Conservation (phyloP, 768 basidiomycete genomes). For the Serendipita sp. region DNA sequence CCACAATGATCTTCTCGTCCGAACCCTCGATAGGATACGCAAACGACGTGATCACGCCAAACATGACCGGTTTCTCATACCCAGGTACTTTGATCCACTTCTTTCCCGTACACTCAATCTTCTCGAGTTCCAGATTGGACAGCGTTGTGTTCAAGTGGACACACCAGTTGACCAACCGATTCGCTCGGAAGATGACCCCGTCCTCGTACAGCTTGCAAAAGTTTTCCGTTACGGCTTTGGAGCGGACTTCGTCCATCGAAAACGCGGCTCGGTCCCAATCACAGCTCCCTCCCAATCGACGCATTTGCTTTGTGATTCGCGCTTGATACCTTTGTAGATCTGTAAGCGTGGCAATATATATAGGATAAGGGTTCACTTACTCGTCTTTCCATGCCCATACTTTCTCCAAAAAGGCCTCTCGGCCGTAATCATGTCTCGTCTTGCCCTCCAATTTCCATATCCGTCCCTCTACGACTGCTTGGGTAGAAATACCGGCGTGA, state of each 20-base stretch:
- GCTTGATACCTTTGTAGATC: constrained; percentile 53
- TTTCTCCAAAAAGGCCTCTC: constrained; percentile 76
- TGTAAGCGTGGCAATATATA: background rate
- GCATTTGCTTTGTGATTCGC: constrained; percentile 80
- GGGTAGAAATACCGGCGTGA: constrained; percentile 96
- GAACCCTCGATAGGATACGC: constrained; percentile 82
- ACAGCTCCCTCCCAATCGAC: constrained; percentile 78
- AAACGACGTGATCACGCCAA: constrained; percentile 92
- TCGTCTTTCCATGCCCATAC: constrained; percentile 97
- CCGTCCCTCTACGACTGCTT: constrained; percentile 91
- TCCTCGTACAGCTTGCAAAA: constrained; percentile 87
- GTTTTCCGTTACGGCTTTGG: constrained; percentile 76
- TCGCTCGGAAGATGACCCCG: constrained; percentile 85
- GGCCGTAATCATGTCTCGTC: constrained; percentile 86
- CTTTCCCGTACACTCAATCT: constrained; percentile 70
- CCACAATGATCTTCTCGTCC: constrained; percentile 82
- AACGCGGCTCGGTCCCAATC: constrained; percentile 93
- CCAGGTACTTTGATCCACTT: constrained; percentile 84
- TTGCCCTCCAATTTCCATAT: constrained; percentile 66
- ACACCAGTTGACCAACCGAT: constrained; percentile 97
- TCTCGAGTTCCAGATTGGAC: constrained; percentile 97
- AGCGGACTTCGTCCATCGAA: constrained; percentile 79
- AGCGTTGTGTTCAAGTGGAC: constrained; percentile 87
- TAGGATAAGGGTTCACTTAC: constrained; percentile 28
- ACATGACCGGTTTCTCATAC: constrained; percentile 93